Conservation (phyloP, 2,329 filamentous ascomycete species). For the Clathrospora elynae region DNA sequence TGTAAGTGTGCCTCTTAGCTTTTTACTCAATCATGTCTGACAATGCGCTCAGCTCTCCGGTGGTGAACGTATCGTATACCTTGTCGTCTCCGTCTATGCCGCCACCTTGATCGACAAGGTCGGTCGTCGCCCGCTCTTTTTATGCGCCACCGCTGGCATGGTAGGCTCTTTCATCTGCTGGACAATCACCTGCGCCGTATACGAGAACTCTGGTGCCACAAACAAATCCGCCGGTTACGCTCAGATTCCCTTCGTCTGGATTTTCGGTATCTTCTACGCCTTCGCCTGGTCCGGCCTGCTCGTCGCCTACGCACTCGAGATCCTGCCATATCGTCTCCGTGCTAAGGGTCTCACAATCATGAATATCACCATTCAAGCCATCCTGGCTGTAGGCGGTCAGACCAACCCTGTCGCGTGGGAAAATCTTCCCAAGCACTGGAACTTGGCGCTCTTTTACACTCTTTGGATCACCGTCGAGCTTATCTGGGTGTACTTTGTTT, state of each 20-base stretch:
- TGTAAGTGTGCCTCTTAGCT: slow-evolving; percentile 44
- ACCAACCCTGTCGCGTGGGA: slow-evolving; percentile 68
- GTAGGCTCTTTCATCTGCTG: slow-evolving; percentile 44
- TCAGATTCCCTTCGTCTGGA: slow-evolving; percentile 58
- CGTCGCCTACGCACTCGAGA: slow-evolving; percentile 59
- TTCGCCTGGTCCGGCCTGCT: slow-evolving; percentile 64
- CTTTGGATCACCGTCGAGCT: slow-evolving; percentile 65
- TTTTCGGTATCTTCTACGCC: slow-evolving; percentile 59
- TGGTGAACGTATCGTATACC: slow-evolving; percentile 63
- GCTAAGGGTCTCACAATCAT: slow-evolving; percentile 60
- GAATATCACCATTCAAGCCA: slow-evolving; percentile 68
- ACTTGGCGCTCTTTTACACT: slow-evolving; percentile 70
- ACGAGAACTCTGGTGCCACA: slow-evolving; percentile 36
- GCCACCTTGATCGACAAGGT: slow-evolving; percentile 62
- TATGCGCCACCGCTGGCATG: slow-evolving; percentile 50
- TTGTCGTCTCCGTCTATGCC: slow-evolving; percentile 62
- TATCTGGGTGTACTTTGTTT: slow-evolving; percentile 58
- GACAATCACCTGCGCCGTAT: slow-evolving; percentile 42
- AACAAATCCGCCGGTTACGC: slow-evolving; percentile 50
- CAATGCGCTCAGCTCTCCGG: slow-evolving; percentile 30
- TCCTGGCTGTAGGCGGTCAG: slow-evolving; percentile 65
- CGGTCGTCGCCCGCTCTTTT: slow-evolving; percentile 63
- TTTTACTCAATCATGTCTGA: slow-evolving; percentile 3
- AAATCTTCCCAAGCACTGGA: slow-evolving; percentile 61
- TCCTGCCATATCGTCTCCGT: slow-evolving; percentile 56